Base-by-base conservation (phyloP, 148 eudicot species). In the Persicaria maculosa region DNA sequence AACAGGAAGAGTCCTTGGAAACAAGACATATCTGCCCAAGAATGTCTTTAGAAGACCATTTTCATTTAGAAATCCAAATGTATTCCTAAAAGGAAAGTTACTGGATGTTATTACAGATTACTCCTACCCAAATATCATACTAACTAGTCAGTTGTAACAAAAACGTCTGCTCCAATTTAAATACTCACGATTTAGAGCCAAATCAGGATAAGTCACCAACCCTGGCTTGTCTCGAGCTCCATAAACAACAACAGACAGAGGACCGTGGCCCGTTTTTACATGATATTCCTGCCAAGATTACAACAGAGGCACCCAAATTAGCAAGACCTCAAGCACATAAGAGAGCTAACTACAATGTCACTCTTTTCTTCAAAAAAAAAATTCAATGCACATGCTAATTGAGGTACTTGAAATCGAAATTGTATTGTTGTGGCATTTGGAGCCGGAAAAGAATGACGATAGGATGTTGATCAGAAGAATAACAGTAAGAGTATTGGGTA, bases 171-270 rank as follows among this genome's bases (percentile, higher is more conserved):
- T 65, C 46, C 46, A 36, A 40, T 6, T 65, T 36, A 17, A 14
- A 7, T 61, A 82, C 97, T 89, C 72, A 92, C 99, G 93, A 84
- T 95, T 95, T 75, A 95, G 77, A 77, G 99, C 99, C 78, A 95
- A 79, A 90, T 95, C 99, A 16, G 99, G 99, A 81, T 95, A 95
- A 12, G 99, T 95, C 80, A 95, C 67, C 79, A 95, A 79, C 16
- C 97, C 93, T 40, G 99, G 97, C 79, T 95, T 92, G 69, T 95
- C 92, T 77, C 77, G 93, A 81, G 92, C 97, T 76, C 99, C 99
- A 81, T 89, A 95, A 67, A 95, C 97, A 78, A 90, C 87, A 79
- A 95, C 96, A 83, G 97, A 90, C 64, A 92, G 88, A 79, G 91
- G 81, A 74, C 99, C 97, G 59, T 68, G 58, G 72, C 90, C 88